Evolutionary conservation across 352 stramenopile species (phyloP), one percentile per base, ranked within the genome.

Genomic region (Phytophthora quininea): DNA sequence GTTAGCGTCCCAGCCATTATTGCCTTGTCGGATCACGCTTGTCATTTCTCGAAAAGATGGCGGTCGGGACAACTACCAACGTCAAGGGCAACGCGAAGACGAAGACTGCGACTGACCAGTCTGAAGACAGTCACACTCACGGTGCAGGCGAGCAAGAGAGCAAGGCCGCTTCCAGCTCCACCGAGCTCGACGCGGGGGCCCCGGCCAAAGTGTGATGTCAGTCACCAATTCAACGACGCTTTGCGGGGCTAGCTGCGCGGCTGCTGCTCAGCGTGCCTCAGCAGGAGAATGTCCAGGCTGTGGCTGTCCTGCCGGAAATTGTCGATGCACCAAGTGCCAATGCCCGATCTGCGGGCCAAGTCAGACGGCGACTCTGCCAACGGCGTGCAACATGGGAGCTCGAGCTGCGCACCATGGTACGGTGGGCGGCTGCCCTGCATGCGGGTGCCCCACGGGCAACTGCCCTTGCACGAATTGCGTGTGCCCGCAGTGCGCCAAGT

Each of bases 181-280:
- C 35, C 35, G 10, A 40, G 10, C 35, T 40, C 9, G 51, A 62
- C 43, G 43, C 35, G 35, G 35, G 35, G 35, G 35, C 35, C 35
- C 19, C 19, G 35, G 10, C 35, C 35, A 40, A 40, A 40, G 6
- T 40, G 14, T 4, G 37, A 5, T 62, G 61, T 9, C 55, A 71
- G 51, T 57, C 67, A 19, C 52, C 67, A 42, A 68, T 71, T 75
- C 62, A 9, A 62, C 62, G 2, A 71, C 67, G 15, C 71, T 75
- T 27, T 71, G 67, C 47, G 47, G 62, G 24, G 62, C 62, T 32
- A 38, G 8, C 0, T 75, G 67, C 11, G 64, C 71, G 51, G 56
- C 52, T 50, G 62, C 67, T 12, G 52, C 62, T 46, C 45, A 69
- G 30, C 67, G 67, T 30, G 57, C 52, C 37, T 46, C 56, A 30